phyloP scores from a whole-genome alignment of 257 asterid genomes.

The Orobanche coerulescens region DNA sequence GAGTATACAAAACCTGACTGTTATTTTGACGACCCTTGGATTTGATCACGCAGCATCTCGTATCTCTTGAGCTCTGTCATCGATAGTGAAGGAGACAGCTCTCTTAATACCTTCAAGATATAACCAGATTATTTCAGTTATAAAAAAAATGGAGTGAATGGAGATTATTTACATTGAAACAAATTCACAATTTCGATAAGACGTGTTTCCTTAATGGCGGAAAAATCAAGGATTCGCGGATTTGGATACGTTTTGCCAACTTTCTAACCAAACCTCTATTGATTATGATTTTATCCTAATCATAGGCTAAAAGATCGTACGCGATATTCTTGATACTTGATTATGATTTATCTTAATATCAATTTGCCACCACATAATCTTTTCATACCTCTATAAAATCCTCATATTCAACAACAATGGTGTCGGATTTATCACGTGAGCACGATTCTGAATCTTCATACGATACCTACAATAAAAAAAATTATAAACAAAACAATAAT shows the following conservation, averaged over 20 bases:
- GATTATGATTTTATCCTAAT: too few relatives aligned
- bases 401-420: conserved; percentile 59
- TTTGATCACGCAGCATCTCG: conserved; percentile 67
- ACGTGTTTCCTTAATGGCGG: background rate
- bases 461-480: conserved; percentile 36
- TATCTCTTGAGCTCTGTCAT: conserved; percentile 82
- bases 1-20: background rate
- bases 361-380: background rate
- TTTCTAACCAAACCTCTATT: too few relatives aligned
- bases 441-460: conserved; percentile 40
- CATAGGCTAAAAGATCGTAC: too few relatives aligned
- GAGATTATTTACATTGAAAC: background rate
- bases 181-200: background rate
- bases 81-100: conserved; percentile 84
- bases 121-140: conserved; percentile 16
- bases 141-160: background rate
- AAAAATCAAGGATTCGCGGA: too few relatives aligned
- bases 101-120: conserved; percentile 60
- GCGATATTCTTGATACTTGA: too few relatives aligned
- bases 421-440: conserved; percentile 34
- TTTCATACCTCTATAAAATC: conserved; percentile 76
- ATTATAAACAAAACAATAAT: background rate
- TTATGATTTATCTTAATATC: too few relatives aligned
- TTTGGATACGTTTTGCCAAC: too few relatives aligned
- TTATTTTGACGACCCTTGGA: conserved; percentile 74